Evolutionary conservation across 495 filamentous ascomycete genomes (phyloP).

Genomic region (Penicillium mononematosum): DNA sequence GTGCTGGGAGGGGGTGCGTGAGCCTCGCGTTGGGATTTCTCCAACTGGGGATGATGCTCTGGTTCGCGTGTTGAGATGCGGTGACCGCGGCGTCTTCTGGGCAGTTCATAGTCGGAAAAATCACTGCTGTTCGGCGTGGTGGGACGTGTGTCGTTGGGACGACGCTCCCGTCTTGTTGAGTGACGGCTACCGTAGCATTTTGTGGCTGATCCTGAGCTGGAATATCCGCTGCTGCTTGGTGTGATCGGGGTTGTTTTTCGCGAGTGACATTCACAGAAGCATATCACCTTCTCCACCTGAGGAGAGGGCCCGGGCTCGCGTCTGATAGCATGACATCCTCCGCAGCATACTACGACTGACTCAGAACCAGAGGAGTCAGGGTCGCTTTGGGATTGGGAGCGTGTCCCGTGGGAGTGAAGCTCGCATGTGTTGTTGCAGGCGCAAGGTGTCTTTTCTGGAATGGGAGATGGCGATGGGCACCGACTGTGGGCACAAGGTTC

Average conservation of each 20-base stretch:
- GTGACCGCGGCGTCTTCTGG: background rate
- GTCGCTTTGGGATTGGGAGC: background rate
- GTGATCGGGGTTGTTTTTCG: background rate
- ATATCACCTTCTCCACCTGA: background rate
- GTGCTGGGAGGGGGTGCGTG: background rate
- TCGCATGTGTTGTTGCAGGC: background rate
- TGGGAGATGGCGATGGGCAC: conserved; percentile 2
- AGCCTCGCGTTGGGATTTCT: background rate
- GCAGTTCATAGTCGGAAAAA: background rate
- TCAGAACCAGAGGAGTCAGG: background rate
- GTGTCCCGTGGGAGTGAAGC: background rate
- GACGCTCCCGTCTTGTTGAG: background rate
- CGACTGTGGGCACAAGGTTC: conserved; percentile 5
- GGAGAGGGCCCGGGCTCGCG: background rate
- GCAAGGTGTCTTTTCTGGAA: background rate
- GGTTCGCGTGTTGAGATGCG: background rate
- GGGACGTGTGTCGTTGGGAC: background rate
- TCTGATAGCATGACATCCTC: background rate
- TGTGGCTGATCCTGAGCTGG: background rate
- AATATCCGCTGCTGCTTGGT: background rate
- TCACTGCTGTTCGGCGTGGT: conserved; percentile 1
- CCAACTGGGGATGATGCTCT: background rate
- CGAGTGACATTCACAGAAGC: conserved; percentile 2
- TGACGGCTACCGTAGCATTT: background rate
- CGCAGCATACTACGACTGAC: background rate